These are phyloP conservation scores for Leptographium procerum DNA, from an alignment of 2,329 filamentous ascomycete genomes.

Conservation along the genomic window DNA sequence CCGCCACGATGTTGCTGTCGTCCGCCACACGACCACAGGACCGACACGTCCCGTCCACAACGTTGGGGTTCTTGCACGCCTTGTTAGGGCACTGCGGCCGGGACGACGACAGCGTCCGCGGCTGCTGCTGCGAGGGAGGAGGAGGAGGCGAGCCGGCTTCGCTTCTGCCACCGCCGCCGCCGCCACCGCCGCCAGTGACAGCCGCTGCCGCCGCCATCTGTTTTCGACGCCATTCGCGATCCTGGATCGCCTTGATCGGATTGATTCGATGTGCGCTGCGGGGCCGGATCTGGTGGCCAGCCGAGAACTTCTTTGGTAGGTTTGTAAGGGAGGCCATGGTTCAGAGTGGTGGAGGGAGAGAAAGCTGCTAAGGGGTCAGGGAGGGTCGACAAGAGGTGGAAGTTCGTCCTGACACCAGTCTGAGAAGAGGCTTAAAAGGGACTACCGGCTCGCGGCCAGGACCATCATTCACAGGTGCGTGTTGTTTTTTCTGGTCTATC, in stretches of 20 bases:
- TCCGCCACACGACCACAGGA: constrained; percentile 77
- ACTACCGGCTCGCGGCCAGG: too few relatives aligned
- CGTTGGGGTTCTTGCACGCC: constrained; percentile 47
- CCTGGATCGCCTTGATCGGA: constrained; percentile 38
- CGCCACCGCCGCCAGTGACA: constrained; percentile 16
- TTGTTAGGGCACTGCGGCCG: constrained; percentile 44
- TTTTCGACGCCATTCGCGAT: constrained; percentile 34
- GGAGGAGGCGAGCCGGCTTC: neutral
- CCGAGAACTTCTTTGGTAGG: constrained; percentile 14
- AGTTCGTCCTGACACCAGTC: too few relatives aligned
- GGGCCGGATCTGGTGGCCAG: constrained; percentile 14
- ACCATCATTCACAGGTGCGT: too few relatives aligned
- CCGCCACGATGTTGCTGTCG: constrained; percentile 81
- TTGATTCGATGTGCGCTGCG: constrained; percentile 24
- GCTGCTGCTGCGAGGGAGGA: neutral
- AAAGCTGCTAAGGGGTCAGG: neutral
- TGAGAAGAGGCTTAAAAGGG: too few relatives aligned
- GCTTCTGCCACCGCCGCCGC: too few relatives aligned
- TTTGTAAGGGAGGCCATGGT: constrained; percentile 9
- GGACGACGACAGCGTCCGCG: constrained; percentile 13
- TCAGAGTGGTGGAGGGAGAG: neutral
- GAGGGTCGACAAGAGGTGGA: neutral
- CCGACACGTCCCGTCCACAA: constrained; percentile 60
- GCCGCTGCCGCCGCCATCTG: constrained; percentile 21
- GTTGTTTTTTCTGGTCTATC: too few relatives aligned